phyloP scores from a whole-genome alignment of 1,284 basidiomycete genomes.

The Pyrrhoderma noxium region DNA sequence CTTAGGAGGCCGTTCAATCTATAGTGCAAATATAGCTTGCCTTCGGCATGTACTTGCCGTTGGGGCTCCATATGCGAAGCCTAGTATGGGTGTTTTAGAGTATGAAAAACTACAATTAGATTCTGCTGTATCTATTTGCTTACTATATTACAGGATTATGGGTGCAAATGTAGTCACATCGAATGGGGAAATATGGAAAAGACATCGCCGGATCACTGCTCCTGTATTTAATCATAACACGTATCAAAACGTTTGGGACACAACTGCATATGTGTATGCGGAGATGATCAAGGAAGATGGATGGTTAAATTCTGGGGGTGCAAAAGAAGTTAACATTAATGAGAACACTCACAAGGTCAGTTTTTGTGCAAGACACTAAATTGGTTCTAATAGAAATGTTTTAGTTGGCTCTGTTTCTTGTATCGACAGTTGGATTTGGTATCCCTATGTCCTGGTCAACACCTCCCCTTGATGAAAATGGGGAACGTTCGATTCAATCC shows the following conservation, averaged over 20 bases:
- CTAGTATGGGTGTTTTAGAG: not conserved
- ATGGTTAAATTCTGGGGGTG: constrained; percentile 21
- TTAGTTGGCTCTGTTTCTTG: constrained; percentile 15
- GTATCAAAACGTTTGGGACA: constrained; percentile 23
- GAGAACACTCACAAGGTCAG: constrained; percentile 20
- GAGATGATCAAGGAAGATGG: constrained; percentile 27
- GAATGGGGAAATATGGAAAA: constrained; percentile 28
- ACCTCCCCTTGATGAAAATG: constrained; percentile 6
- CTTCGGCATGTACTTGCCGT: constrained; percentile 3
- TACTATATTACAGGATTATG: constrained; percentile 21
- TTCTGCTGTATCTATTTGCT: not conserved
- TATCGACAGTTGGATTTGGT: constrained; percentile 15
- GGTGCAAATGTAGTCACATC: constrained; percentile 28
- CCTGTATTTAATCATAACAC: constrained; percentile 28
- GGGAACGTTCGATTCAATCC: constrained; percentile 8
- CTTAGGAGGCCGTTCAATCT: not conserved
- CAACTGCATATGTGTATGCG: constrained; percentile 22
- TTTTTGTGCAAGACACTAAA: not conserved
- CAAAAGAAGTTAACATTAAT: constrained; percentile 20
- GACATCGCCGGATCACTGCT: constrained; percentile 26
- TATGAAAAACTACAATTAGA: not conserved
- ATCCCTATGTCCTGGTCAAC: constrained; percentile 16
- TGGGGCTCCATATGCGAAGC: not conserved
- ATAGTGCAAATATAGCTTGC: not conserved
- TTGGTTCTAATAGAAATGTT: not conserved